These are phyloP conservation scores for Ophiognomonia clavigignenti-juglandacearum DNA, from an alignment of 2,329 filamentous ascomycete genomes.

Conservation along the genomic window DNA sequence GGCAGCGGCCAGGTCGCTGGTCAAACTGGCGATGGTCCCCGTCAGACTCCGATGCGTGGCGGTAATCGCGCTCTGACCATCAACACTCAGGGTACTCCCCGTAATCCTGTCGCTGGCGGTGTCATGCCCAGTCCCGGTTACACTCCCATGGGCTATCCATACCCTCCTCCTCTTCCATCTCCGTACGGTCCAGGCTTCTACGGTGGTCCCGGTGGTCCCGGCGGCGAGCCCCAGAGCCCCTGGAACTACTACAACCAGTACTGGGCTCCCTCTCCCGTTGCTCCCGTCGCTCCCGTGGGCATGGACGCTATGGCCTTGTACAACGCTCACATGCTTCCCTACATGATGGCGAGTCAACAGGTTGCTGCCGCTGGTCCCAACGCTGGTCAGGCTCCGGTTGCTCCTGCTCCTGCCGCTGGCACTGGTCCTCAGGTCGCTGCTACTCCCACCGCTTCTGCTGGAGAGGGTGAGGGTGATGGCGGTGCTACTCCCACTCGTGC, in stretches of 20 bases:
- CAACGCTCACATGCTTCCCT: conserved; percentile 4
- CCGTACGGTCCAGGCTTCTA: too few species aligned
- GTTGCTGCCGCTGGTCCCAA: background rate
- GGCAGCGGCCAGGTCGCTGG: too few species aligned
- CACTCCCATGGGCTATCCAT: conserved; percentile 6
- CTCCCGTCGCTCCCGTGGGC: conserved; percentile 7
- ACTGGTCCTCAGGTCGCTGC: too few species aligned
- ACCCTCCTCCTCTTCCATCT: too few species aligned
- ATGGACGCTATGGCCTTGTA: conserved; percentile 7
- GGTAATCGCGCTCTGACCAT: background rate
- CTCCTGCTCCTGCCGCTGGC: background rate
- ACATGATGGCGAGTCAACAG: background rate
- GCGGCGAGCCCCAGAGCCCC: conserved; percentile 10
- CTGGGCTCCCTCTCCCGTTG: conserved; percentile 9
- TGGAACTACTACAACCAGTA: conserved; percentile 13
- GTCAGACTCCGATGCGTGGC: background rate
- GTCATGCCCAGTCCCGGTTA: conserved; percentile 6
- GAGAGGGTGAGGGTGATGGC: background rate
- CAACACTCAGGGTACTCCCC: conserved; percentile 2
- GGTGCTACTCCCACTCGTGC: background rate
- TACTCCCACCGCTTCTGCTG: background rate
- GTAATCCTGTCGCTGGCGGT: background rate
- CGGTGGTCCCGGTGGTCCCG: conserved; percentile 1
- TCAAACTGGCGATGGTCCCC: too few species aligned
- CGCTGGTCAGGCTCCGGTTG: too few species aligned